phyloP scores from a whole-genome alignment of 345 rosid genomes.

The Cardamine chenopodiifolia region DNA sequence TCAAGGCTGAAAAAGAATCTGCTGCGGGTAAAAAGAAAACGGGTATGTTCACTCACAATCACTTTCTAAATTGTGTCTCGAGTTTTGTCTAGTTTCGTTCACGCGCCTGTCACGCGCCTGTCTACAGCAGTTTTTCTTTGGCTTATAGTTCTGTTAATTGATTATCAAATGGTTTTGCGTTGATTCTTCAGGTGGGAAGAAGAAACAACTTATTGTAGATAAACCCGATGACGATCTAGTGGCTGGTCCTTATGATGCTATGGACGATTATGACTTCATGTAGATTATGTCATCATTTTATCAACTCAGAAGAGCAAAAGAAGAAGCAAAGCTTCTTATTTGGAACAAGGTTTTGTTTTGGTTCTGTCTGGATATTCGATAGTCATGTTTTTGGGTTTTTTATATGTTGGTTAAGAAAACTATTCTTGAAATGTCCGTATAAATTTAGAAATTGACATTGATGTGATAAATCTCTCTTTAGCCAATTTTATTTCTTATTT shows the following conservation, averaged over 20 bases:
- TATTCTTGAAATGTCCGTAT: neutral
- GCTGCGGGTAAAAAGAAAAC: slow-evolving; percentile 77
- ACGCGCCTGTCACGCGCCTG: no score
- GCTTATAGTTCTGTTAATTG: neutral
- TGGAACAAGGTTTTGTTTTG: slow-evolving; percentile 24
- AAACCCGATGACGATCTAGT: slow-evolving; percentile 74
- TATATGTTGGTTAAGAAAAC: neutral
- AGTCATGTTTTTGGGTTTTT: neutral
- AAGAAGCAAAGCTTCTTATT: slow-evolving; percentile 21
- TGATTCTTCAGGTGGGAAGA: slow-evolving; percentile 63
- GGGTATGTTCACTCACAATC: slow-evolving; percentile 48
- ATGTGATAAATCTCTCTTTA: neutral
- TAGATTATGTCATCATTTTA: slow-evolving; percentile 39
- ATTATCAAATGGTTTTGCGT: neutral
- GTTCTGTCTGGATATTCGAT: slow-evolving; percentile 16
- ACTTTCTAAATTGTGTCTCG: neutral
- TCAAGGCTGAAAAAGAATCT: slow-evolving; percentile 95
- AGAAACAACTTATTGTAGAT: slow-evolving; percentile 80
- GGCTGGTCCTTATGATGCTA: slow-evolving; percentile 53
- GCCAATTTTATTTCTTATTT: neutral
- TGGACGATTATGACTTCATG: slow-evolving; percentile 90
- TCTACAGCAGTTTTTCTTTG: neutral
- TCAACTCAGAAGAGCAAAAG: slow-evolving; percentile 14
- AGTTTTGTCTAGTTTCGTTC: neutral
- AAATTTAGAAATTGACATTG: slow-evolving; percentile 21